Base-by-base conservation (phyloP, 179 eudicot genomes). In the Silene noctiflora region DNA sequence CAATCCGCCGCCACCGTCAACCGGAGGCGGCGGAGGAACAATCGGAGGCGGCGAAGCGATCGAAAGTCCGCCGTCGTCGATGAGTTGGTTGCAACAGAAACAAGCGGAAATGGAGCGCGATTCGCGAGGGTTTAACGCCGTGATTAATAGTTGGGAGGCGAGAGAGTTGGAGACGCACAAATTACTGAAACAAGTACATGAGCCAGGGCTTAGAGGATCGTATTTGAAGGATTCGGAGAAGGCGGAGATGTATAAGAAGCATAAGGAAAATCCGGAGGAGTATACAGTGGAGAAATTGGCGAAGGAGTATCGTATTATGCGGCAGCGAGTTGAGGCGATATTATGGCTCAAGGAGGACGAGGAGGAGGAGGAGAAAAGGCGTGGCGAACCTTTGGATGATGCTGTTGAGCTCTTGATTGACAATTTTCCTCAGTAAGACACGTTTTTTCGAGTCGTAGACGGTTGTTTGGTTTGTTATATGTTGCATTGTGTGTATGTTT, bases 271-370 rank as follows among this genome's bases (percentile, higher is more conserved):
- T 67, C 99, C 97, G 0, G 92, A 91, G 81, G 83, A 78, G 14
- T 89, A 93, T 69, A 89, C 89, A 0, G 86, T 95, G 2, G 99
- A 92, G 77, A 85, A 77, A 68, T 56, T 94, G 77, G 98, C 98
- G 0, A 74, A 83, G 75, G 96, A 95, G 69, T 95, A 87, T 25
- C 82, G 96, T 75, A 86, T 92, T 53, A 87, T 95, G 96, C 90
- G 96, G 86, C 97, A 95, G 83, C 81, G 99, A 64, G 99, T 95
- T 35, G 90, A 87, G 62, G 97, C 97, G 1, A 95, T 95, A 73
- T 84, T 95, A 73, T 93, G 91, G 96, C 88, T 95, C 25, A 93
- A 91, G 87, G 93, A 93, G 76, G 71, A 58, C 9, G 96, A 95
- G 68, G 96, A 95, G 75, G 88, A 91, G 71, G 90, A 84, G 79